phyloP scores from a whole-genome alignment of 1,284 basidiomycete genomes.

The Fomitopsis pinicola region DNA sequence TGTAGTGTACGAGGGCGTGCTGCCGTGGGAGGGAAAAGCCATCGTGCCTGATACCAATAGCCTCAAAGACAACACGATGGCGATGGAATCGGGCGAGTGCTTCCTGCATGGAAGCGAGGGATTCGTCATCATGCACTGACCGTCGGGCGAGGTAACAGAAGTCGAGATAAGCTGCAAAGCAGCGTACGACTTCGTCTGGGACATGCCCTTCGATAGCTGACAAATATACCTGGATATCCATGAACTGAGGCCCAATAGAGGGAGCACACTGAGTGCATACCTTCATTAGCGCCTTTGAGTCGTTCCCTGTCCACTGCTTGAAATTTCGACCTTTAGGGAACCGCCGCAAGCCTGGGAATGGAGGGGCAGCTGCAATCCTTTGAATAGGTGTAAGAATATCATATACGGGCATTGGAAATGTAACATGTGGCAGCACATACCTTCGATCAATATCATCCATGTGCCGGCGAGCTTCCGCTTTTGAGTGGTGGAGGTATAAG shows the following conservation, averaged over 20 bases:
- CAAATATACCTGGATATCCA: too few species aligned
- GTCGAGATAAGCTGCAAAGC: slow-evolving; percentile 9
- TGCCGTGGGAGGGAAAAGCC: slow-evolving; percentile 16
- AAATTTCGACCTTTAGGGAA: slow-evolving; percentile 16
- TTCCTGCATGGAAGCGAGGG: not conserved
- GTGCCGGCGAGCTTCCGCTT: not conserved
- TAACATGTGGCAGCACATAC: too few species aligned
- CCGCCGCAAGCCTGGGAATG: slow-evolving; percentile 13
- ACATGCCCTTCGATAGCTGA: not conserved
- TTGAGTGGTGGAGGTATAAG: not conserved
- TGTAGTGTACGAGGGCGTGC: slow-evolving; percentile 7
- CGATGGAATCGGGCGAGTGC: slow-evolving; percentile 5
- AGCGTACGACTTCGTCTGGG: slow-evolving; percentile 2
- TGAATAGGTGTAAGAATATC: too few species aligned
- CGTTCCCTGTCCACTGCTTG: slow-evolving; percentile 21
- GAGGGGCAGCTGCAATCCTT: not conserved
- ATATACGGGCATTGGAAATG: not conserved
- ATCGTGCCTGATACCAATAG: slow-evolving; percentile 1
- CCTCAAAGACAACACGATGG: not conserved
- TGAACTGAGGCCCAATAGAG: too few species aligned
- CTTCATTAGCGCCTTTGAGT: slow-evolving; percentile 23
- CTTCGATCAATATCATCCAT: slow-evolving; percentile 19
- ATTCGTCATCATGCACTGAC: not conserved
- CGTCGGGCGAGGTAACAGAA: slow-evolving; percentile 15
- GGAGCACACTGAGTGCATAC: not conserved